Base-by-base conservation (phyloP, 2,329 filamentous ascomycete species). In the Emericellopsis cladophorae region DNA sequence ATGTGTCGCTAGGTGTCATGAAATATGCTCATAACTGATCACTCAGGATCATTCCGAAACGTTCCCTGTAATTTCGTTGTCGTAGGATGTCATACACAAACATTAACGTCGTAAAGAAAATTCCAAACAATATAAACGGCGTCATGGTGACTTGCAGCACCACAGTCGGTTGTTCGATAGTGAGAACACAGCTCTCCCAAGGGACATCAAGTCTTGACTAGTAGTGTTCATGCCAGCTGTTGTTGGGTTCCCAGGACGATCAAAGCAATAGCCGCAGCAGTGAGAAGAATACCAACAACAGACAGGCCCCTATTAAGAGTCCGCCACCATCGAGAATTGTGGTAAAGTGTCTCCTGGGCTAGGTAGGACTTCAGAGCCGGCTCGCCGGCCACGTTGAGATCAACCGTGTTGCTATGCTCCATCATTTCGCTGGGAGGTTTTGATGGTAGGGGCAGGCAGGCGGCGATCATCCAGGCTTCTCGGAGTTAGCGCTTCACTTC, bases 391-490 rank as follows among this genome's bases (percentile, higher is more conserved):
- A 62, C 50, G 31, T 62, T 59, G 23, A 65, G 51, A 22, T 63
- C 59, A 39, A 60, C 61, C 15, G 60, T 58, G 51, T 60, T 66
- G 41, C n/a, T 18, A 36, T 39, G 12, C 52, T 79, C 68, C 32
- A 68, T 62, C 57, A 76, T 73, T 15, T 71, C 62, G 1, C 60
- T 51, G 16, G 66, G 60, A 8, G 78, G 72, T 41, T 71, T 70
- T 2, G 65, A 64, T 9, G 84, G 84, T 7, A 93, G 60, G 1
- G 84, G 84, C 11, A 92, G 65, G 41, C 89, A 70, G 1, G 85
- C 75, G 2, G 81, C 87, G 46, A 87, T 67, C 64, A 90, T 84
- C 86, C 86, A 93, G 14, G 40, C 41, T 43, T 6, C 32, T 22
- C 15, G 5, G 15, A 7, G 45, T 54, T 46, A 49, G 45, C 33